Evolutionary conservation across 495 filamentous ascomycete genomes (phyloP).

Genomic region (Trypethelium eluteriae): DNA sequence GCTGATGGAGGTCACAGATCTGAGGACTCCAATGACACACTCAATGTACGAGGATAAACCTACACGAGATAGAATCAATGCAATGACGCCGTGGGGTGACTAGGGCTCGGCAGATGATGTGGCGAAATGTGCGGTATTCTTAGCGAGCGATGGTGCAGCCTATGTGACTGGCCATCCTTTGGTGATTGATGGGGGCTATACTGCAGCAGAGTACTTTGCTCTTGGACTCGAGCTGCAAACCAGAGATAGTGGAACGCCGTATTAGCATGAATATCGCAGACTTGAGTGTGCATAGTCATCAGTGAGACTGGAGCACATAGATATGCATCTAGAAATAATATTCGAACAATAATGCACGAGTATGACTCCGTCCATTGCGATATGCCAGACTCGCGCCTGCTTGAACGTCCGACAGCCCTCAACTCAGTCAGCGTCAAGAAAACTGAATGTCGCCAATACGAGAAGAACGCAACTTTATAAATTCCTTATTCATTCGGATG

Average conservation of each 20-base stretch:
- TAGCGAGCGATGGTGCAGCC: conserved; percentile 21
- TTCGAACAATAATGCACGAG: not conserved
- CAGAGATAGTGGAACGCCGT: too few relatives aligned
- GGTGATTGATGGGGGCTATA: conserved; percentile 21
- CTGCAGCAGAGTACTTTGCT: conserved; percentile 1
- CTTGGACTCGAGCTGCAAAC: too few relatives aligned
- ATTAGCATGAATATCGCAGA: too few relatives aligned
- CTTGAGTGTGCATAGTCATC: too few relatives aligned
- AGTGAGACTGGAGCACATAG: not conserved
- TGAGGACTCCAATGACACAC: conserved; percentile 12
- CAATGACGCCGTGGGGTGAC: conserved; percentile 1
- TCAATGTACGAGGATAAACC: not conserved
- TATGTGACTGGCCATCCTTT: conserved; percentile 18
- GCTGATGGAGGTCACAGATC: conserved; percentile 4
- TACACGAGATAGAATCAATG: not conserved
- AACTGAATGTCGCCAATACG: too few relatives aligned
- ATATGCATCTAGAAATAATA: not conserved
- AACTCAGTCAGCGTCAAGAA: too few relatives aligned
- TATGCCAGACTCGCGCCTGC: too few relatives aligned
- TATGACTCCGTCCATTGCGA: not conserved
- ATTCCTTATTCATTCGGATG: too few relatives aligned
- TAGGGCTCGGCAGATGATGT: conserved; percentile 16
- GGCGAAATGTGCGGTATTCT: conserved; percentile 19
- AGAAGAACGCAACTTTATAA: too few relatives aligned
- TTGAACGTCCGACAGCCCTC: too few relatives aligned